Evolutionary conservation across 805 yeast genomes (phyloP).

Genomic region (Jamesozyma rosinii): DNA sequence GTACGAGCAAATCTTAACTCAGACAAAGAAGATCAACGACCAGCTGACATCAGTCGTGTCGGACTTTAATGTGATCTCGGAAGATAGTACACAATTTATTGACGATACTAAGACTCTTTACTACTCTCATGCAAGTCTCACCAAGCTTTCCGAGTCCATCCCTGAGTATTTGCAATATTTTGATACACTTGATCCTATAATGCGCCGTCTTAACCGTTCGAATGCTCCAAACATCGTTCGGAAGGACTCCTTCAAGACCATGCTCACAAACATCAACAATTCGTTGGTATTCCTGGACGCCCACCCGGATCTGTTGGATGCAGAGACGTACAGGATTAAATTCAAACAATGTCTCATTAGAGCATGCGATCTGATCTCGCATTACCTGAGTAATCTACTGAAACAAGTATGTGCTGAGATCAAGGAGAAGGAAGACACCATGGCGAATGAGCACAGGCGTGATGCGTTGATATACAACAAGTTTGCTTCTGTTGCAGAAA

Average conservation of each 20-base stretch:
- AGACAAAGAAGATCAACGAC: slow-evolving; percentile 29
- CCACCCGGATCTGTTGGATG: slow-evolving; percentile 56
- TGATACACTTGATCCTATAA: slow-evolving; percentile 61
- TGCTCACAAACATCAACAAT: slow-evolving; percentile 51
- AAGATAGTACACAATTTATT: slow-evolving; percentile 33
- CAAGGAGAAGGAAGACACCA: slow-evolving; percentile 16
- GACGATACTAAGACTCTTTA: slow-evolving; percentile 39
- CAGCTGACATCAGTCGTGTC: slow-evolving; percentile 26
- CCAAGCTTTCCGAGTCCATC: slow-evolving; percentile 47
- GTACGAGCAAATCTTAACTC: slow-evolving; percentile 35
- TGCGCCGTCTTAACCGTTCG: slow-evolving; percentile 57
- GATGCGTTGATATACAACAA: slow-evolving; percentile 62
- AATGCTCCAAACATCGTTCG: slow-evolving; percentile 56
- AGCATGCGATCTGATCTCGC: slow-evolving; percentile 64
- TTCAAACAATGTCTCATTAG: slow-evolving; percentile 80
- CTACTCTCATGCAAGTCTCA: slow-evolving; percentile 38
- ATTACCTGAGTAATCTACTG: slow-evolving; percentile 43
- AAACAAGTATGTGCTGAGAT: slow-evolving; percentile 30
- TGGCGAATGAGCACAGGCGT: slow-evolving; percentile 31
- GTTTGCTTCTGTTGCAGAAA: slow-evolving; percentile 40
- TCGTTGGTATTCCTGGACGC: slow-evolving; percentile 53
- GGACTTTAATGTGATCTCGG: slow-evolving; percentile 26
- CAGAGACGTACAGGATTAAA: slow-evolving; percentile 56
- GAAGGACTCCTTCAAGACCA: slow-evolving; percentile 43
- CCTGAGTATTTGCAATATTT: slow-evolving; percentile 52